Base-by-base conservation (phyloP, 108 stramenopile species). In the Nannochloropsis salina region DNA sequence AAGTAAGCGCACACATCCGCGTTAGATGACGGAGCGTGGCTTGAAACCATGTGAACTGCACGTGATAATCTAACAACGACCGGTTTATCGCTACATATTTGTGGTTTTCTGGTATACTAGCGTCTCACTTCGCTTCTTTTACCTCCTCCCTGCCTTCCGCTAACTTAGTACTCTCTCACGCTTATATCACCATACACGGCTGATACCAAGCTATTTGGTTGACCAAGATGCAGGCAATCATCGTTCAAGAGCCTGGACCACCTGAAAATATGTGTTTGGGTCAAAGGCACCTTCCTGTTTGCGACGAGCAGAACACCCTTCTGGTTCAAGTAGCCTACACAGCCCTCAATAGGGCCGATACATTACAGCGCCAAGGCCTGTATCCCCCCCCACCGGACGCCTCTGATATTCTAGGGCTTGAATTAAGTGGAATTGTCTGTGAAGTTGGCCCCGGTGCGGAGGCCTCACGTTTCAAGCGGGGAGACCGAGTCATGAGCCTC, bases 231-330 rank as follows among this genome's bases (percentile, higher is more conserved):
- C 61, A 74, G n/a, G 61, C 61, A 15, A n/a, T 74, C 8, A 15
- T 74, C n/a, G 61, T 74, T 6, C n/a, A 1, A 15, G n/a, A 15
- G 61, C 61, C 61, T n/a, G 61, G 5, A 15, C 61, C 61, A 15
- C 61, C 61, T n/a, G 61, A 74, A 74, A 74, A 74, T n/a, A n/a
- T n/a, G 20, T n/a, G n/a, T 15, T 74, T 74, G 61, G 61, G 61
- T 6, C n/a, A n/a, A 15, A 74, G 20, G 4, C 8, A 15, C 61
- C 15, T n/a, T n/a, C 61, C 61, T 4, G 15, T n/a, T 74, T 74
- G 61, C 8, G 61, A 74, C 4, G n/a, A 74, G 61, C 61, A 15
- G 20, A n/a, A n/a, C 20, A 74, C 61, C 4, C 61, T 74, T 6
- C 6, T 74, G 61, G 61, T 74, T n/a, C 15, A 74, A n/a, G 61